Percentiles rank a stretch among this genome's conserved stretches.
Conservation (phyloP, 345 rosid genomes). For the Populus ilicifolia region DNA sequence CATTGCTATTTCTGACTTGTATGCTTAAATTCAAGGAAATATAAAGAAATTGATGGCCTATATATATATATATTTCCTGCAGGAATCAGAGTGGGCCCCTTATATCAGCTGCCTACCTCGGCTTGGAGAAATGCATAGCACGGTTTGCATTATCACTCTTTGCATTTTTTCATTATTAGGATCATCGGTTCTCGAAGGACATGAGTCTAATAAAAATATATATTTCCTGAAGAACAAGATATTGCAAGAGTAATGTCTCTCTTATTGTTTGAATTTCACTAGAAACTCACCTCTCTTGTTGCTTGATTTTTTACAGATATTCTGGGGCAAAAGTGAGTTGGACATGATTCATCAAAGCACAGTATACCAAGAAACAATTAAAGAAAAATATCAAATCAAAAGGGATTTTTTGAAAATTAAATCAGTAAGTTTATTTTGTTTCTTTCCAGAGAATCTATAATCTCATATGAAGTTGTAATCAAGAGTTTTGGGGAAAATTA, state of each 20-base stretch:
- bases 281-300: not conserved
- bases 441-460: not conserved
- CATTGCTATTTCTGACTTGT: not conserved
- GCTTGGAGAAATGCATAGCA: slow-evolving; percentile 56
- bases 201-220: not conserved
- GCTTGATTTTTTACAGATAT: slow-evolving; percentile 41
- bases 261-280: not conserved
- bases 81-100: slow-evolving; percentile 74
- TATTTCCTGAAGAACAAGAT: not conserved
- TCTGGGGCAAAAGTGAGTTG: slow-evolving; percentile 69
- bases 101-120: slow-evolving; percentile 68
- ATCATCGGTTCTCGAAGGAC: not conserved
- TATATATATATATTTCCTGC: slow-evolving; percentile 15
- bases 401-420: slow-evolving; percentile 44
- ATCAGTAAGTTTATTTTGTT: slow-evolving; percentile 39
- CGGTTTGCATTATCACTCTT: slow-evolving; percentile 20
- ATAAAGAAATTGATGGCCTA: not conserved
- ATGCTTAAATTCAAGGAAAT: slow-evolving; percentile 2
- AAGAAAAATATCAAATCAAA: slow-evolving; percentile 51
- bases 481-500: too few species aligned
- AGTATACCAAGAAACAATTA: slow-evolving; percentile 59
- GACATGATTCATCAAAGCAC: slow-evolving; percentile 63
- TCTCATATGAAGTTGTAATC: not conserved
- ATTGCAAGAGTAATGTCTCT: not conserved
- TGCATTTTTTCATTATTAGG: not conserved